A percentile compares a stretch with the other conserved stretches of the same genome.
Conservation (phyloP, 768 basidiomycete species). For the Lactifluus piperatus region DNA sequence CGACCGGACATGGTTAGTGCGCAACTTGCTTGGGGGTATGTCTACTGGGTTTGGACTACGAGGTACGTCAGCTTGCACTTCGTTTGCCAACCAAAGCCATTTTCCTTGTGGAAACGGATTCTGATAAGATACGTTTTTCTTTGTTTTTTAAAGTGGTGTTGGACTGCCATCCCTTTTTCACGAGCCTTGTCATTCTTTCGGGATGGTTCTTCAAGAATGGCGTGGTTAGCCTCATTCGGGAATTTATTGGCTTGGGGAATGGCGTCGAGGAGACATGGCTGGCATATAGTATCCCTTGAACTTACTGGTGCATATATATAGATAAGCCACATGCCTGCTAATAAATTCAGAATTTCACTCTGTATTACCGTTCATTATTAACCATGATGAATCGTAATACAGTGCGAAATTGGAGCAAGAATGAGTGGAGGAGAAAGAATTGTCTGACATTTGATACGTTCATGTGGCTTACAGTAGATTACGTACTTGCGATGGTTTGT, state of each 20-base stretch:
- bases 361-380: no score
- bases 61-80: conserved; percentile 35
- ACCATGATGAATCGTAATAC: no score
- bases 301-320: no score
- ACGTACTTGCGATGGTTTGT: no score
- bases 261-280: conserved; percentile 61
- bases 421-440: no score
- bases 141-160: conserved; percentile 59
- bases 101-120: background rate
- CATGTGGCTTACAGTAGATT: no score
- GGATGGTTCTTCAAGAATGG: conserved; percentile 69
- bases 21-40: conserved; percentile 80
- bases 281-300: conserved; percentile 69
- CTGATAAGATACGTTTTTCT: background rate
- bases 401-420: no score
- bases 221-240: conserved; percentile 50
- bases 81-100: background rate
- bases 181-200: conserved; percentile 58
- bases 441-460: no score
- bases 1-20: conserved; percentile 76
- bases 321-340: no score
- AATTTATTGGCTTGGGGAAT: conserved; percentile 57
- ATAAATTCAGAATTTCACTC: no score
- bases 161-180: conserved; percentile 66
- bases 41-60: conserved; percentile 80